Evolutionary conservation across 2,329 filamentous ascomycete species (phyloP), one percentile per base, ranked within the genome.

Genomic region (Penicillium sp.): DNA sequence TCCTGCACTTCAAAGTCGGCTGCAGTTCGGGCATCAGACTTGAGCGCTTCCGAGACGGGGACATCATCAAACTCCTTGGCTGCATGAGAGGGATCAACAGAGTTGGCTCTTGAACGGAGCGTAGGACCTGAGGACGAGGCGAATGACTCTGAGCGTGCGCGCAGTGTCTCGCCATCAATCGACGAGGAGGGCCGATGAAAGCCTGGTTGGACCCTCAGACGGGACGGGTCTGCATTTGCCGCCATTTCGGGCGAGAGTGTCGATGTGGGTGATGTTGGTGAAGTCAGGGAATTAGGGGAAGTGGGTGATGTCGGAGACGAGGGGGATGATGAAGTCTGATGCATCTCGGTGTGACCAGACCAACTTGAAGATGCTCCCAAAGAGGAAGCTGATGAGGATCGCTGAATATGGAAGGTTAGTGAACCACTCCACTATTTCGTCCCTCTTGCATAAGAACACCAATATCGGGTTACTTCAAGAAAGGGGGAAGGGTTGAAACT

Each of bases 11-110:
- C 60, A 59, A 94, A 95, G 53, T 91, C 87, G 13, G 72, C 76
- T 64, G 90, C 86, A 45, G 83, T 86, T 5, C 87, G 86, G 34
- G 81, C 77, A 63, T 94, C 88, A 0, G 89, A 86, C 43, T 77
- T 81, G 52, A 95, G 71, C 0, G 88, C 88, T 53, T 84, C 79
- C 9, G 63, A 60, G 7, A 69, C 39, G 7, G 67, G 56, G 11
- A 70, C 63, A 53, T 70, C 67, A 37, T 71, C 68, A 43, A 70
- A 70, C n/a, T 42, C 49, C 41, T 65, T 61, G 12, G 43, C 40
- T 11, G 48, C 47, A 25, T 49, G 39, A 5, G 52, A 45, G 9
- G 52, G 50, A 35, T 55, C 53, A 13, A 63, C 56, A 5, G 69
- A 70, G 45, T 63, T 61, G 11, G 65, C 59, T 46, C 67, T 60